Percentiles rank a stretch among this genome's conserved stretches.
phyloP scores from a whole-genome alignment of 2,329 filamentous ascomycete genomes.

The Alternaria hordeiaustralica region DNA sequence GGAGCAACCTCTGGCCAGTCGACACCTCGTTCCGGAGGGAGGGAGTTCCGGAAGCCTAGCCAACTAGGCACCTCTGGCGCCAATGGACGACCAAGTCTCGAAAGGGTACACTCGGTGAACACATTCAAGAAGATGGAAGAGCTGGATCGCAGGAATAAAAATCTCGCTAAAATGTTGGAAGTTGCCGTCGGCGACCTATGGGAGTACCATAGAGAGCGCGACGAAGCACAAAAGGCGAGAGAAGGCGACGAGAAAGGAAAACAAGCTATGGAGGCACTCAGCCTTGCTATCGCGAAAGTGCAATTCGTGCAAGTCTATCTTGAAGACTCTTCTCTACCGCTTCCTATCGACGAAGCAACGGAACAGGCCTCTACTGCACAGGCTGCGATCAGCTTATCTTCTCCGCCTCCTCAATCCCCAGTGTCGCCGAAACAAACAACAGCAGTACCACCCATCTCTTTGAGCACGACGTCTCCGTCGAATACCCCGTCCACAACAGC shows the following conservation, averaged over 20 bases:
- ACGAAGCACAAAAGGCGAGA: slow-evolving; percentile 41
- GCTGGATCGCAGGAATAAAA: slow-evolving; percentile 70
- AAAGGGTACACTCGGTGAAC: slow-evolving; percentile 30
- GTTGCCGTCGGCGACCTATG: slow-evolving; percentile 70
- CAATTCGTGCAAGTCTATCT: slow-evolving; percentile 61
- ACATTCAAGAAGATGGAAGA: slow-evolving; percentile 39
- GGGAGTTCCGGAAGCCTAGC: slow-evolving; percentile 44
- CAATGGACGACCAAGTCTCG: slow-evolving; percentile 24
- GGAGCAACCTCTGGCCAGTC: slow-evolving; percentile 35
- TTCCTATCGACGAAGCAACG: slow-evolving; percentile 49
- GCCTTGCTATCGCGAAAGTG: slow-evolving; percentile 58
- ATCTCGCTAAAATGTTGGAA: slow-evolving; percentile 71
- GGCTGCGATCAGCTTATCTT: slow-evolving; percentile 26
- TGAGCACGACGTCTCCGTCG: slow-evolving; percentile 8
- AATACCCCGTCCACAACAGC: slow-evolving; percentile 2
- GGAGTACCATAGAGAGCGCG: slow-evolving; percentile 62
- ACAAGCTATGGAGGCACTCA: slow-evolving; percentile 50
- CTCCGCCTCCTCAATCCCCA: slow-evolving; percentile 24
- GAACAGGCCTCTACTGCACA: slow-evolving; percentile 33
- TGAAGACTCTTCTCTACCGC: slow-evolving; percentile 53
- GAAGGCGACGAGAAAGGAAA: slow-evolving; percentile 37
- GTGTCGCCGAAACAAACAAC: slow-evolving; percentile 25
- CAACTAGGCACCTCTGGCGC: slow-evolving; percentile 27
- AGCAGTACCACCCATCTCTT: slow-evolving; percentile 29
- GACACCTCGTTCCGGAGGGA: slow-evolving; percentile 42